These are phyloP conservation scores for Urostyla sp. DNA, from an alignment of 73 alveolate species.

Conservation along the genomic window DNA sequence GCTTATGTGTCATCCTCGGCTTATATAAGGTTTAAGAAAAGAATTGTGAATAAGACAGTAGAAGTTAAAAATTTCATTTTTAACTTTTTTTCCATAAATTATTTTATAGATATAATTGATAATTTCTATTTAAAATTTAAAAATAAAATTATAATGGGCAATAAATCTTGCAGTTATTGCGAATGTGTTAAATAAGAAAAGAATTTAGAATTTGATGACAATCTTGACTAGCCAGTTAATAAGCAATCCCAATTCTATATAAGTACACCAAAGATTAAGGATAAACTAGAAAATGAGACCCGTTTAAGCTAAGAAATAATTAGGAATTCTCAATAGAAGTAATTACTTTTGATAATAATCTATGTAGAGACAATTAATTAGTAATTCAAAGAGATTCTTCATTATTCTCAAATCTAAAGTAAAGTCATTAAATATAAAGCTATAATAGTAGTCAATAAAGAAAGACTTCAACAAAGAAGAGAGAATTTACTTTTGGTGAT, in stretches of 20 bases:
- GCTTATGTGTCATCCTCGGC: not conserved
- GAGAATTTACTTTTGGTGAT: too few species aligned
- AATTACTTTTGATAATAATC: not conserved
- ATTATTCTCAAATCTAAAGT: too few species aligned
- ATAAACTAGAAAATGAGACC: not conserved
- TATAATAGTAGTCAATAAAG: too few species aligned
- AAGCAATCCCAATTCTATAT: not conserved
- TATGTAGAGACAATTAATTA: not conserved
- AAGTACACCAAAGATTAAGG: not conserved
- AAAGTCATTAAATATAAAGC: too few species aligned
- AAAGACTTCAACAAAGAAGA: too few species aligned
- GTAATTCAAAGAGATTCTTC: too few species aligned
- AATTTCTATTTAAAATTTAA: not conserved
- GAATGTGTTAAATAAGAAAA: slow-evolving; percentile 14
- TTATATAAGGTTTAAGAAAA: not conserved
- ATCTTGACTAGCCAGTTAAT: slow-evolving; percentile 11
- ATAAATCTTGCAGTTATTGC: not conserved
- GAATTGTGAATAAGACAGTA: not conserved
- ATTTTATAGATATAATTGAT: not conserved
- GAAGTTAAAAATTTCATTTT: not conserved
- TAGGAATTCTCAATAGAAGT: not conserved
- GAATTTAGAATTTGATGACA: slow-evolving; percentile 42
- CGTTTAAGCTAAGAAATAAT: too few species aligned
- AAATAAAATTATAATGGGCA: slow-evolving; percentile 27
- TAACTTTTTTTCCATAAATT: slow-evolving; percentile 34